These are phyloP conservation scores for Uncinocarpus reesii DNA, from an alignment of 2,329 filamentous ascomycete genomes.

Conservation along the genomic window DNA sequence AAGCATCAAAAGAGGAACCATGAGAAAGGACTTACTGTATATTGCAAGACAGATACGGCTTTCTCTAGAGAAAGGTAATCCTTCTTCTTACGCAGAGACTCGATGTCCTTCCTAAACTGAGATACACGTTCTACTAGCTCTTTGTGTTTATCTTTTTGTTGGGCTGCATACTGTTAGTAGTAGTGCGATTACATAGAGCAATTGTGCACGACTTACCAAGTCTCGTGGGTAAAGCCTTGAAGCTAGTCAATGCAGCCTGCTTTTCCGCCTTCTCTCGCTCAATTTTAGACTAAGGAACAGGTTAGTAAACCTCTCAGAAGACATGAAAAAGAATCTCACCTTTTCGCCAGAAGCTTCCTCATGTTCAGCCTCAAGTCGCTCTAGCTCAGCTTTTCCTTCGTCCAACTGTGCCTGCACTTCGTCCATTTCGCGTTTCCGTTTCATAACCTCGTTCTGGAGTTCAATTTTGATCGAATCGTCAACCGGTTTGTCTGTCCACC, in stretches of 20 bases:
- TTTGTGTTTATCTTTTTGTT: conserved; percentile 39
- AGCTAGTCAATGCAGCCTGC: conserved; percentile 56
- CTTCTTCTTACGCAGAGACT: conserved; percentile 44
- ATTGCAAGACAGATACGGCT: conserved; percentile 46
- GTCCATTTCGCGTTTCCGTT: conserved; percentile 36
- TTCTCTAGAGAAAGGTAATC: conserved; percentile 49
- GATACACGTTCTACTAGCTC: conserved; percentile 33
- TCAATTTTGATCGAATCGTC: conserved; percentile 50
- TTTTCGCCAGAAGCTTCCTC: conserved; percentile 30
- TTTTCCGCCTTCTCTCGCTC: conserved; percentile 54
- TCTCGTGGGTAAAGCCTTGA: conserved; percentile 57
- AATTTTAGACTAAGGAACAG: conserved; percentile 22
- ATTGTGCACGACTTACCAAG: conserved; percentile 48
- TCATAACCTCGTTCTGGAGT: conserved; percentile 43
- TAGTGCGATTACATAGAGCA: conserved; percentile 3
- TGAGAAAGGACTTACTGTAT: conserved; percentile 38
- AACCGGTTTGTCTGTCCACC: conserved; percentile 69
- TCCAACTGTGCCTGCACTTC: conserved; percentile 24
- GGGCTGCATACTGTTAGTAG: conserved; percentile 29
- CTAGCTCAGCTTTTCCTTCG: conserved; percentile 24
- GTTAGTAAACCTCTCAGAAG: conserved; percentile 15
- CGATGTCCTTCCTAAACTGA: conserved; percentile 40
- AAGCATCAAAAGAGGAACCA: background rate
- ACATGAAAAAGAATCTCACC: conserved; percentile 24
- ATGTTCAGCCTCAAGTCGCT: conserved; percentile 19